phyloP scores from a whole-genome alignment of 257 asterid species.

The Galeopsis tetrahit region DNA sequence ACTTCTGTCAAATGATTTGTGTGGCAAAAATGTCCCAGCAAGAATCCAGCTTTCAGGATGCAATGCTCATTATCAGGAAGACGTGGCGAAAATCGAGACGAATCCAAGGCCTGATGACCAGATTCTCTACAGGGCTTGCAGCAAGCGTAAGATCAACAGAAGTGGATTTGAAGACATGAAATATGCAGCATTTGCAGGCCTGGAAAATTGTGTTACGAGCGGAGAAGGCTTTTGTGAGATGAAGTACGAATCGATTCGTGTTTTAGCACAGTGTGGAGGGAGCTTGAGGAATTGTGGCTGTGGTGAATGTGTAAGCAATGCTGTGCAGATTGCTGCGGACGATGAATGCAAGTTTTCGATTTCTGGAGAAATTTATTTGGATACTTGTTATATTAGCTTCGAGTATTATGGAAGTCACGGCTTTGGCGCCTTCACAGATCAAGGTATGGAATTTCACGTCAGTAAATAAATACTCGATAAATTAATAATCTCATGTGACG shows the following conservation, averaged over 20 bases:
- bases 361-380: constrained; percentile 63
- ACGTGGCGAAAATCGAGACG: constrained; percentile 21
- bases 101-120: constrained; percentile 20
- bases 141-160: constrained; percentile 33
- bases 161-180: constrained; percentile 47
- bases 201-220: constrained; percentile 46
- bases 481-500: neutral
- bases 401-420: constrained; percentile 31
- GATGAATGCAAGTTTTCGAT: constrained; percentile 57
- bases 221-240: constrained; percentile 58
- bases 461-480: neutral
- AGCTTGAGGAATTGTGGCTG: constrained; percentile 59
- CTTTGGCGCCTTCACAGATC: constrained; percentile 25
- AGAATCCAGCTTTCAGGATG: constrained; percentile 76
- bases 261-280: constrained; percentile 60
- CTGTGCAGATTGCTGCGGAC: constrained; percentile 47
- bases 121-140: constrained; percentile 51
- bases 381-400: constrained; percentile 56
- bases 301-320: constrained; percentile 56
- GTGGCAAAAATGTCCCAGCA: constrained; percentile 50
- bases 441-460: constrained; percentile 35
- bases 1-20: constrained; percentile 34
- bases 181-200: constrained; percentile 54
- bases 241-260: constrained; percentile 43
- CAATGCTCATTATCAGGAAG: constrained; percentile 58